A percentile compares a stretch with the other conserved stretches of the same genome.
Evolutionary conservation across 176 grass and related monocot genomes (phyloP).

Genomic region (Phyllostachys edulis): DNA sequence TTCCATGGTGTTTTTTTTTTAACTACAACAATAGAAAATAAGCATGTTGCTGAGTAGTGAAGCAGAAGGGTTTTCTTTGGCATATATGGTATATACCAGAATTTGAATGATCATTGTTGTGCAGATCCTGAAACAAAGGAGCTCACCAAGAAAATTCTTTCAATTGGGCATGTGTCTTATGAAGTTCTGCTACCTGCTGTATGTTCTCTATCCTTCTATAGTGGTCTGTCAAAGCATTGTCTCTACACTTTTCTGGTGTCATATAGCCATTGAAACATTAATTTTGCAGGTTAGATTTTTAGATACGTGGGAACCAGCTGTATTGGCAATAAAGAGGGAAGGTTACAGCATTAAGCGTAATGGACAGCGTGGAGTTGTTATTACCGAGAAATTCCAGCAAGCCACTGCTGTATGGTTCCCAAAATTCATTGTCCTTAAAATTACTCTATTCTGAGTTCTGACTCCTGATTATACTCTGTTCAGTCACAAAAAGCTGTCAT

Average conservation of each 20-base stretch:
- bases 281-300: constrained; percentile 74
- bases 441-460: constrained; percentile 24
- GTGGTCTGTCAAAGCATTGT: neutral
- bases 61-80: neutral
- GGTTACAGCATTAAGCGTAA: constrained; percentile 89
- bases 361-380: constrained; percentile 65
- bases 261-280: constrained; percentile 1
- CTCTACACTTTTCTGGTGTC: neutral
- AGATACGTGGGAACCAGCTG: constrained; percentile 89
- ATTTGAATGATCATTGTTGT: constrained; percentile 10
- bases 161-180: constrained; percentile 68
- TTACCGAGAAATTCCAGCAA: constrained; percentile 83
- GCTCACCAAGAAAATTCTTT: constrained; percentile 75
- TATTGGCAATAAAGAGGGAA: constrained; percentile 90
- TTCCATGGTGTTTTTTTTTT: neutral
- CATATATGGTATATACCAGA: constrained; percentile 5
- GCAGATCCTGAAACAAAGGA: constrained; percentile 84
- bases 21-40: neutral
- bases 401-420: constrained; percentile 60
- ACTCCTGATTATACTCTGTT: neutral
- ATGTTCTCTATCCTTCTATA: constrained; percentile 27
- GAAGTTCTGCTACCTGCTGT: constrained; percentile 84
- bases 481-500: neutral
- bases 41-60: neutral
- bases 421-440: constrained; percentile 5